A percentile compares a stretch with the other conserved stretches of the same genome.
phyloP scores from a whole-genome alignment of 441 rosid genomes.

The Erysimum pusillum region DNA sequence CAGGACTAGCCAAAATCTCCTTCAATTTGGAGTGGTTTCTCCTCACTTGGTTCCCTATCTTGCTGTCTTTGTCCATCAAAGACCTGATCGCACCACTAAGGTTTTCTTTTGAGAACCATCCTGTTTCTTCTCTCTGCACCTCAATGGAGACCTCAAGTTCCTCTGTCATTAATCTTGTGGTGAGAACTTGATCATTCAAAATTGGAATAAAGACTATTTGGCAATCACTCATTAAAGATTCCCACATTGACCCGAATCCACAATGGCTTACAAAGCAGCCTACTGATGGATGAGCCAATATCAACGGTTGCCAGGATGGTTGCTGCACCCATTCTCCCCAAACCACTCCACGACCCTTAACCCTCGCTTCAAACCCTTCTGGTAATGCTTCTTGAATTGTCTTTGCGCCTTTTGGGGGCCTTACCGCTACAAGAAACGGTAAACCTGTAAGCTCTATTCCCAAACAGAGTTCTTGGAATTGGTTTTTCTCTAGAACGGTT shows the following conservation, averaged over 20 bases:
- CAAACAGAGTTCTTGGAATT: not conserved
- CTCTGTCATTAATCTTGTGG: not conserved
- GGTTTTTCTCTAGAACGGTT: not conserved
- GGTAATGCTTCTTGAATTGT: not conserved
- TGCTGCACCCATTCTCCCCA: no score
- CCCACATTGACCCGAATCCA: not conserved
- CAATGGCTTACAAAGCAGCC: no score
- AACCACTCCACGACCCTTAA: not conserved
- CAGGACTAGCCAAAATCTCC: slow-evolving; percentile 1
- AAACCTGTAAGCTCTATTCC: not conserved
- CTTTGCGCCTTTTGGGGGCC: not conserved
- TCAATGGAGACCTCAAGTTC: not conserved
- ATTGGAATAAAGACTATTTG: not conserved
- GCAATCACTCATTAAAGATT: not conserved
- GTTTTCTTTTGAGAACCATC: not conserved
- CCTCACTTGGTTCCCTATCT: slow-evolving; percentile 38
- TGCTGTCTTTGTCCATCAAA: slow-evolving; percentile 43
- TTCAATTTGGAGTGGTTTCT: not conserved
- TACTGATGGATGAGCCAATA: no score
- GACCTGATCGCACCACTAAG: slow-evolving; percentile 36
- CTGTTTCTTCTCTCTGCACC: not conserved
- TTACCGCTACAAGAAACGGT: not conserved
- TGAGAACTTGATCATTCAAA: slow-evolving; percentile 4
- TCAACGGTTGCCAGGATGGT: no score
- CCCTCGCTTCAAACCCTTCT: not conserved